phyloP scores from a whole-genome alignment of 2,329 filamentous ascomycete species.

The Cladosporium sp. region DNA sequence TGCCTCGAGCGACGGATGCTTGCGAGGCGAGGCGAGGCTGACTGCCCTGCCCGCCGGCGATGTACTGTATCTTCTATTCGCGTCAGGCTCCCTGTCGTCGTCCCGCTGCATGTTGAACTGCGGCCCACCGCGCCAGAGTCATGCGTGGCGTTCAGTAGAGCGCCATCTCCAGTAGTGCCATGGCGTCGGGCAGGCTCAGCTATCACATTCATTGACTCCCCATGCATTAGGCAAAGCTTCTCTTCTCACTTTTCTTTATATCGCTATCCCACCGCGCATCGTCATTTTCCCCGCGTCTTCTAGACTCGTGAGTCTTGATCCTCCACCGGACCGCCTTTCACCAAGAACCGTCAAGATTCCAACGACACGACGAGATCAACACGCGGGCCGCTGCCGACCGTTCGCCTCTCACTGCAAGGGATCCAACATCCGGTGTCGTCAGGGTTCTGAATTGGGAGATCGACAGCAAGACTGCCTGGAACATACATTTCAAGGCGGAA shows the following conservation, averaged over 20 bases:
- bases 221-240: constrained; percentile 10
- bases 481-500: not conserved
- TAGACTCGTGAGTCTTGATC: no score
- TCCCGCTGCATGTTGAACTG: not conserved
- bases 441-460: constrained; percentile 13
- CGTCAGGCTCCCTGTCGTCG: not conserved
- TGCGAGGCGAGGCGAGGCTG: not conserved
- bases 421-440: constrained; percentile 4
- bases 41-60: not conserved
- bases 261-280: constrained; percentile 14
- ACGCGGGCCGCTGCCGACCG: constrained; percentile 14
- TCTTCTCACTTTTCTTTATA: constrained; percentile 5
- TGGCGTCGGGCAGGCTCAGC: constrained; percentile 9
- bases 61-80: not conserved
- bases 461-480: not conserved
- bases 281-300: constrained; percentile 12
- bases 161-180: constrained; percentile 1
- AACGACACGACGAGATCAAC: constrained; percentile 10
- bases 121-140: not conserved
- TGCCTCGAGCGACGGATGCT: not conserved
- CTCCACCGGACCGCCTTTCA: no score
- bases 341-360: constrained; percentile 12
- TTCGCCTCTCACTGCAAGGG: constrained; percentile 17
- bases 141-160: constrained; percentile 8
- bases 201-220: constrained; percentile 3